phyloP scores from a whole-genome alignment of 352 stramenopile species.

The Phytophthora megakarya region DNA sequence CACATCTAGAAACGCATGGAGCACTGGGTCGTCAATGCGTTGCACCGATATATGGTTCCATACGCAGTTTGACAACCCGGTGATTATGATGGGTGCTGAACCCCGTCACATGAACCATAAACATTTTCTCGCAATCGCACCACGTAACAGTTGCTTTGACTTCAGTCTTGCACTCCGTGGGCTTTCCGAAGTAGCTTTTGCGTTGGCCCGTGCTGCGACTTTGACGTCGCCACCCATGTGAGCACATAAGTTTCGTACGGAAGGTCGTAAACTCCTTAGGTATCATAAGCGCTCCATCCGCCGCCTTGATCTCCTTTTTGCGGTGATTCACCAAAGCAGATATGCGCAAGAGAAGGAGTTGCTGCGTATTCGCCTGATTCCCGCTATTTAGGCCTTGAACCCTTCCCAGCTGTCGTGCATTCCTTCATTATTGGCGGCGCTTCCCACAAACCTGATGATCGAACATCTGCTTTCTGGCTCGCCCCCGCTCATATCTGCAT shows the following conservation, averaged over 20 bases:
- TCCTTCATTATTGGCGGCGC: not conserved
- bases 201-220: constrained; percentile 1
- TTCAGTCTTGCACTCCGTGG: constrained; percentile 6
- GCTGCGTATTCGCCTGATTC: constrained; percentile 7
- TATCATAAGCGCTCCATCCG: not conserved
- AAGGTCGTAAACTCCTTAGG: constrained; percentile 5
- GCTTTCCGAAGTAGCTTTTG: constrained; percentile 11
- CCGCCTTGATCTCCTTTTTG: constrained; percentile 5
- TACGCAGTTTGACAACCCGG: not conserved
- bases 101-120: constrained; percentile 11
- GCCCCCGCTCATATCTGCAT: constrained; percentile 1
- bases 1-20: constrained; percentile 5
- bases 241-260: not conserved
- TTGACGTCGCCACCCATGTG: constrained; percentile 9
- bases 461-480: constrained; percentile 5
- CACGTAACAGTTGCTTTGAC: not conserved
- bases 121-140: not conserved
- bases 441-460: not conserved
- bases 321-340: not conserved
- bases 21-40: not conserved
- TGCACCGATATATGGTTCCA: constrained; percentile 3
- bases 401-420: constrained; percentile 7
- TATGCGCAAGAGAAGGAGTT: constrained; percentile 7
- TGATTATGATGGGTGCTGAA: constrained; percentile 3
- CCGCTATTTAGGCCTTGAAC: not conserved